These are phyloP conservation scores for Hypoxylon lenormandii DNA, from an alignment of 495 filamentous ascomycete genomes.

Conservation along the genomic window DNA sequence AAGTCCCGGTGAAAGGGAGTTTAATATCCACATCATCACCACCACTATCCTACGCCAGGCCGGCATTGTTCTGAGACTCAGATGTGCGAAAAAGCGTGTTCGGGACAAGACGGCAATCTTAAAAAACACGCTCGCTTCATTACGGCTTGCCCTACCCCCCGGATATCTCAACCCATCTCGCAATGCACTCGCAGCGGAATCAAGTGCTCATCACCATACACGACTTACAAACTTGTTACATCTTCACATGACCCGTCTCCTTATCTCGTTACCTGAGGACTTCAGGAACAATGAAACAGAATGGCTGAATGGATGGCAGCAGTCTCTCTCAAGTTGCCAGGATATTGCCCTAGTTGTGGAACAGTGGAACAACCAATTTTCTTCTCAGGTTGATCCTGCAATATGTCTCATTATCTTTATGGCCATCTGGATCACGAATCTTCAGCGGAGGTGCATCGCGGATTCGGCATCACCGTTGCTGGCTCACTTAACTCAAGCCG, in stretches of 20 bases:
- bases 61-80: slow-evolving; percentile 35
- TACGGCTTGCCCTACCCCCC: slow-evolving; percentile 42
- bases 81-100: slow-evolving; percentile 26
- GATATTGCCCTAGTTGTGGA: slow-evolving; percentile 36
- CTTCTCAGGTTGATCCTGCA: slow-evolving; percentile 41
- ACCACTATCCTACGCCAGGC: slow-evolving; percentile 45
- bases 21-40: slow-evolving; percentile 49
- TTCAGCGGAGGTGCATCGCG: slow-evolving; percentile 28
- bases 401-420: slow-evolving; percentile 41
- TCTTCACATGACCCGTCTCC: slow-evolving; percentile 35
- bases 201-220: slow-evolving; percentile 35
- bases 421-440: slow-evolving; percentile 38
- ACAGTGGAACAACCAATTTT: slow-evolving; percentile 45
- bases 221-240: slow-evolving; percentile 44
- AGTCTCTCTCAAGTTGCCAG: slow-evolving; percentile 33
- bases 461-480: slow-evolving; percentile 8
- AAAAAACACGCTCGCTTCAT: slow-evolving; percentile 26
- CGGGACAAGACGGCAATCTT: slow-evolving; percentile 11
- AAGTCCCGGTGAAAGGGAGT: slow-evolving; percentile 28
- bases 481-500: slow-evolving; percentile 10
- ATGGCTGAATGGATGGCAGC: slow-evolving; percentile 36
- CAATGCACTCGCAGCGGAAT: slow-evolving; percentile 40
- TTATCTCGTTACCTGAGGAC: slow-evolving; percentile 19
- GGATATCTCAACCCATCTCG: slow-evolving; percentile 45
- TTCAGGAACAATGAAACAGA: slow-evolving; percentile 15